phyloP scores from a whole-genome alignment of 768 basidiomycete species.

The Boletus speciosus region DNA sequence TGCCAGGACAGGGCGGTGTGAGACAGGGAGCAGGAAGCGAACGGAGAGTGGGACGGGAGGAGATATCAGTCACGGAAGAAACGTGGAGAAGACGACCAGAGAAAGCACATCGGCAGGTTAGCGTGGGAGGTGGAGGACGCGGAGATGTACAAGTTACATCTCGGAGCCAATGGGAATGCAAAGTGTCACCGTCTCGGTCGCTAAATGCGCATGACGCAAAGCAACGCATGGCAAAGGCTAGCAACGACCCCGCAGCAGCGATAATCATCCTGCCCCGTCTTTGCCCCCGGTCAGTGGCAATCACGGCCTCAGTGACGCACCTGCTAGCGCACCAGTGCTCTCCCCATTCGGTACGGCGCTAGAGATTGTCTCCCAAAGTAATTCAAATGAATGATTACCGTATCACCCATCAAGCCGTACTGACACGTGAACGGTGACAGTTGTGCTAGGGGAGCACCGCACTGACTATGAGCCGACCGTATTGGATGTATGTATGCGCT shows the following conservation, averaged over 20 bases:
- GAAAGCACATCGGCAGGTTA: background rate
- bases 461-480: background rate
- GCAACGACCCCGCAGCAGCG: background rate
- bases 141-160: slow-evolving; percentile 11
- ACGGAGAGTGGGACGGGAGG: slow-evolving; percentile 2
- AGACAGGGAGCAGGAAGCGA: background rate
- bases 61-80: slow-evolving; percentile 18
- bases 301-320: slow-evolving; percentile 1
- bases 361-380: background rate
- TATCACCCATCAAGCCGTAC: slow-evolving; percentile 3
- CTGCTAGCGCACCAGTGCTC: slow-evolving; percentile 2
- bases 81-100: slow-evolving; percentile 14
- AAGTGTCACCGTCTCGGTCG: slow-evolving; percentile 16
- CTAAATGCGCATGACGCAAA: background rate
- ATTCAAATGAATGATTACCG: slow-evolving; percentile 15
- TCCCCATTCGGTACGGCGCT: slow-evolving; percentile 12
- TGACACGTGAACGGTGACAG: slow-evolving; percentile 17
- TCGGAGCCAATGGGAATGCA: slow-evolving; percentile 16
- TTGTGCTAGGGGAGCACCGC: background rate
- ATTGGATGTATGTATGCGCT: slow-evolving; percentile 2
- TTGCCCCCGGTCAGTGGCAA: background rate
- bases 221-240: background rate
- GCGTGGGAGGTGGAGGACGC: slow-evolving; percentile 19
- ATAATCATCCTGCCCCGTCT: background rate
- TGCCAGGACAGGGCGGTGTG: background rate